These are phyloP conservation scores for Actinomucor elegans DNA, from an alignment of 371 early-diverging fungal genomes.

Conservation along the genomic window DNA sequence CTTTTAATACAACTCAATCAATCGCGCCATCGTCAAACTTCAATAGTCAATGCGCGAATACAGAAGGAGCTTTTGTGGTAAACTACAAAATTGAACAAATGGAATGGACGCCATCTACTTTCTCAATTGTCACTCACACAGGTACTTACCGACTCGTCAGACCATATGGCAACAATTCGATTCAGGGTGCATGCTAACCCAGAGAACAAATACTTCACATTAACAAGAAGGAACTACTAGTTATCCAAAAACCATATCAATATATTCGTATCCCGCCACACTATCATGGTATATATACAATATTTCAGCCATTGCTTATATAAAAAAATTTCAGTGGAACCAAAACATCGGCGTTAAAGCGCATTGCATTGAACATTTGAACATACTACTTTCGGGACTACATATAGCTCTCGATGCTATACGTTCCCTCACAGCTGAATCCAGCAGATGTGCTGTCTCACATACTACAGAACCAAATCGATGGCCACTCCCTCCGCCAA, in stretches of 20 bases:
- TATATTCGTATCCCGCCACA: background rate
- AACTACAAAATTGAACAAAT: background rate
- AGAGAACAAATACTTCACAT: too few relatives aligned
- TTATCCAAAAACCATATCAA: background rate
- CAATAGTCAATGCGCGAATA: conserved; percentile 5
- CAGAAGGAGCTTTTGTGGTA: conserved; percentile 10
- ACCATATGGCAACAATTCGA: too few relatives aligned
- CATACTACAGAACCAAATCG: background rate
- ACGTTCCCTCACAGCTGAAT: background rate
- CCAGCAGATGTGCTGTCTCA: too few relatives aligned
- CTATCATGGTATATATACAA: background rate
- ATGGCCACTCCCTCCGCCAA: too few relatives aligned
- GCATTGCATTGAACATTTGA: too few relatives aligned
- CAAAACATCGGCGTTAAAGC: background rate
- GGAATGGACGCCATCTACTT: conserved; percentile 12
- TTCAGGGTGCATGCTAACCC: too few relatives aligned
- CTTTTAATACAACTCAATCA: background rate
- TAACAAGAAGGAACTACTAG: too few relatives aligned
- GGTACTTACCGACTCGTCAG: too few relatives aligned
- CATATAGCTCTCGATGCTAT: background rate
- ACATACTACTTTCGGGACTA: background rate
- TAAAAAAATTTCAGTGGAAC: background rate
- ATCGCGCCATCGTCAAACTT: too few relatives aligned
- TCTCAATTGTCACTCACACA: conserved; percentile 11
- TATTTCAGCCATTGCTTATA: background rate